phyloP scores from a whole-genome alignment of 2,329 filamentous ascomycete genomes.

The Penicillium sp. region DNA sequence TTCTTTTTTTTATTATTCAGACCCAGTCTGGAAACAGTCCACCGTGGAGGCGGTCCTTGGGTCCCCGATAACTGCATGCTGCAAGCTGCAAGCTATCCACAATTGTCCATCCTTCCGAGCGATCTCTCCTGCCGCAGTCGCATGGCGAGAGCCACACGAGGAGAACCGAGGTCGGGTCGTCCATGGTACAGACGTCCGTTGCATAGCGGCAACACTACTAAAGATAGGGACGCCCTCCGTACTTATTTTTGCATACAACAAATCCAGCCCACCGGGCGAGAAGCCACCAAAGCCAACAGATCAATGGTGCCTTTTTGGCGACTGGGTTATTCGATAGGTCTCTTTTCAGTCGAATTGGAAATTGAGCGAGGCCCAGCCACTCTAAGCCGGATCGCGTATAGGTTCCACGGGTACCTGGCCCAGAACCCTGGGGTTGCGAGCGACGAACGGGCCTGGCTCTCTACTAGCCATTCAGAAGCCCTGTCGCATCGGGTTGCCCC shows the following conservation, averaged over 20 bases:
- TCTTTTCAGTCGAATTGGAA: neutral
- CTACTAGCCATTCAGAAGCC: slow-evolving; percentile 14
- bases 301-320: slow-evolving; percentile 1
- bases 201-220: no score
- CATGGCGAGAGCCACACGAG: no score
- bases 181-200: neutral
- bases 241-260: no score
- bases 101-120: neutral
- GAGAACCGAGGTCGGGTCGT: neutral
- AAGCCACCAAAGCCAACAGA: slow-evolving; percentile 9
- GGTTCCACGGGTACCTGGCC: slow-evolving; percentile 9
- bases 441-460: slow-evolving; percentile 3
- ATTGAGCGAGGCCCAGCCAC: neutral
- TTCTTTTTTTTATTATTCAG: no score
- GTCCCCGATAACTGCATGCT: slow-evolving; percentile 1
- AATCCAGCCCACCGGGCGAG: no score
- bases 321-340: slow-evolving; percentile 11
- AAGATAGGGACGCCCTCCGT: no score
- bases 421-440: slow-evolving; percentile 9
- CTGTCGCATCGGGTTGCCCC: neutral
- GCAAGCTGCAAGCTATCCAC: no score
- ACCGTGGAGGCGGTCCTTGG: slow-evolving; percentile 5
- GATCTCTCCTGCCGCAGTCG: slow-evolving; percentile 1
- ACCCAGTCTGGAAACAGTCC: neutral
- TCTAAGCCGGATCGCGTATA: slow-evolving; percentile 8